phyloP scores from a whole-genome alignment of 345 rosid species.

The Camelina neglecta region DNA sequence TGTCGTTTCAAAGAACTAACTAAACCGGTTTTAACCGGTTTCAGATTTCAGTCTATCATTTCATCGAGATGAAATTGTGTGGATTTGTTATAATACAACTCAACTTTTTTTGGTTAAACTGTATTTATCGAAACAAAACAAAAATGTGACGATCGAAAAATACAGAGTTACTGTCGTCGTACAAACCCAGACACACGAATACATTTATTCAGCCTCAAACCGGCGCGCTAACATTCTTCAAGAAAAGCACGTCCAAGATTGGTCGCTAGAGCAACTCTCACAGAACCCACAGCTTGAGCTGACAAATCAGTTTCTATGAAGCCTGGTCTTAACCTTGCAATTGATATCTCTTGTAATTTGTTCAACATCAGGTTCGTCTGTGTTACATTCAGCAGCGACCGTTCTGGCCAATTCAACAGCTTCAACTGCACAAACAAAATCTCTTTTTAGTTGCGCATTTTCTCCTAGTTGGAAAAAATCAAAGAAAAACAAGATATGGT shows the following conservation, averaged over 20 bases:
- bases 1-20: neutral
- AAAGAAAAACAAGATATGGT: neutral
- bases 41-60: no score
- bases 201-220: neutral
- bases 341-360: slow-evolving; percentile 79
- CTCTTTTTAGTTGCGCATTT: neutral
- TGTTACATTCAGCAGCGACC: slow-evolving; percentile 65
- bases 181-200: no score
- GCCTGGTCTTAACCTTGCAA: slow-evolving; percentile 75
- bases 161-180: no score
- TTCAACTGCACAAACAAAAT: slow-evolving; percentile 56
- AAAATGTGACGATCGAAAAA: no score
- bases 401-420: slow-evolving; percentile 75
- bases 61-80: no score
- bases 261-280: slow-evolving; percentile 79
- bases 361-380: slow-evolving; percentile 79
- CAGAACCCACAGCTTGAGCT: slow-evolving; percentile 62
- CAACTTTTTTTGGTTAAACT: neutral
- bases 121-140: neutral
- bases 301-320: slow-evolving; percentile 67
- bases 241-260: slow-evolving; percentile 86
- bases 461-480: neutral
- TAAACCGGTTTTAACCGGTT: slow-evolving; percentile 15
- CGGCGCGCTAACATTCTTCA: slow-evolving; percentile 51
- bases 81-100: neutral